Evolutionary conservation across 1,284 basidiomycete genomes (phyloP), one percentile per base, ranked within the genome.

Genomic region (Agaricales sp.): DNA sequence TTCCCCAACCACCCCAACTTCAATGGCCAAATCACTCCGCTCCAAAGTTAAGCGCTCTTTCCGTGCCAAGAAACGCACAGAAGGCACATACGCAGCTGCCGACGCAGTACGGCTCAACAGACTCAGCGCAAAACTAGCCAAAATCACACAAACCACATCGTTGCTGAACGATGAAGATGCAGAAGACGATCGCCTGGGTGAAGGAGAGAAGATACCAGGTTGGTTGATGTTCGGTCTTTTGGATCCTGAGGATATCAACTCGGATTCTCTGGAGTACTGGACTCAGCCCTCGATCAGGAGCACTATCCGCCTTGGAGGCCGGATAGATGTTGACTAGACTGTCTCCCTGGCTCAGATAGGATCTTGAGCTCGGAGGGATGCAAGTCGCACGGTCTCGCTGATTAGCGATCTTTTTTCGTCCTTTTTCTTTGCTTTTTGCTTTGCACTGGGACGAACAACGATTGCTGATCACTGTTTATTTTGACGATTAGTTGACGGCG

Each of bases 11-110:
- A n/a, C n/a, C n/a, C n/a, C n/a, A n/a, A n/a, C n/a, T n/a, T n/a
- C n/a, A 39, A 95, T 97, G 94, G 93, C 90, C 51, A 98, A 97
- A 74, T 93, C 91, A 39, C 78, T 87, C 47, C 80, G 93, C 61
- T 90, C 91, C 16, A 95, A 93, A 70, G 75, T 80, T 54, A 96
- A 96, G 68, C 84, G 92, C 48, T 73, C 81, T 25, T 88, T 83
- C 61, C 81, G 94, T 54, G 75, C 83, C 13, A 85, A 87, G 61
- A 97, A 96, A 69, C 84, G 95, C 53, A 75, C 82, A 61, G 74
- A 80, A 49, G 82, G 86, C 46, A 80, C 89, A 55, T 97, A 92
- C 63, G 88, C 90, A 49, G 89, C 82, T 1, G 75, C 80, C 1
- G 85, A 92, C 55, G 90, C 93, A 12, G 89, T 88, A 21, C 82